A percentile compares a stretch with the other conserved stretches of the same genome.
Conservation (phyloP, 208 protist genomes). For the Crithidia acanthocephali region DNA sequence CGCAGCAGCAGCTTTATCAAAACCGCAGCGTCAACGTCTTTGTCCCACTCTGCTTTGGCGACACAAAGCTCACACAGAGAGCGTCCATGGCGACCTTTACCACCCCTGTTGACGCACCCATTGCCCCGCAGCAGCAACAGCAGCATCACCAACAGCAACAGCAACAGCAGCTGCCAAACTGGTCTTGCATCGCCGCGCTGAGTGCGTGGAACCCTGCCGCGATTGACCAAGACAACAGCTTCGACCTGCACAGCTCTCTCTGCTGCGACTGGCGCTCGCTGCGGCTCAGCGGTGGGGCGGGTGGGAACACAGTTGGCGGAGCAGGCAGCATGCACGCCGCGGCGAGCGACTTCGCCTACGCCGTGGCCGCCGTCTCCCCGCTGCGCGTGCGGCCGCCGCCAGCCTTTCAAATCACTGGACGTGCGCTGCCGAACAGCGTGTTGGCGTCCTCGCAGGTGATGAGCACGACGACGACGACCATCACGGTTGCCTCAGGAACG, state of each 20-base stretch:
- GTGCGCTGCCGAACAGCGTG: not conserved
- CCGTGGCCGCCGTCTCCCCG: conserved; percentile 6
- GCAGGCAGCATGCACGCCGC: conserved; percentile 4
- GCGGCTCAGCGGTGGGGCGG: conserved; percentile 15
- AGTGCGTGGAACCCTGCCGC: conserved; percentile 5
- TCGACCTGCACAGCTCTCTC: conserved; percentile 20
- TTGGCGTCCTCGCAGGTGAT: not conserved
- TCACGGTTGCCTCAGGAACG: not conserved
- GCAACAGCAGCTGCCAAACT: not conserved
- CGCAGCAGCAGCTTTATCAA: conserved; percentile 10
- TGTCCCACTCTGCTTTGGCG: conserved; percentile 20
- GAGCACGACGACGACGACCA: not conserved
- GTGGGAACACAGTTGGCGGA: not conserved
- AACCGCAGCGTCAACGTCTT: conserved; percentile 8
- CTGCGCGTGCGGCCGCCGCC: not conserved
- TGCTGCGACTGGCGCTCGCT: conserved; percentile 13
- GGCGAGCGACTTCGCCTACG: conserved; percentile 16
- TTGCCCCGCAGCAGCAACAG: conserved; percentile 1
- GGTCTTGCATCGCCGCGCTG: not conserved
- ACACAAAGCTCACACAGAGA: not conserved
- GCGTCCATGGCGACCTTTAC: conserved; percentile 4
- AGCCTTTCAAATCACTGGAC: not conserved
- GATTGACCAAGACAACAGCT: conserved; percentile 6
- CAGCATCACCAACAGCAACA: not conserved
- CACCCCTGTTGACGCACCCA: not conserved